These are phyloP conservation scores for Micromonas pusilla DNA, from an alignment of 139 green algal species.

Conservation along the genomic window DNA sequence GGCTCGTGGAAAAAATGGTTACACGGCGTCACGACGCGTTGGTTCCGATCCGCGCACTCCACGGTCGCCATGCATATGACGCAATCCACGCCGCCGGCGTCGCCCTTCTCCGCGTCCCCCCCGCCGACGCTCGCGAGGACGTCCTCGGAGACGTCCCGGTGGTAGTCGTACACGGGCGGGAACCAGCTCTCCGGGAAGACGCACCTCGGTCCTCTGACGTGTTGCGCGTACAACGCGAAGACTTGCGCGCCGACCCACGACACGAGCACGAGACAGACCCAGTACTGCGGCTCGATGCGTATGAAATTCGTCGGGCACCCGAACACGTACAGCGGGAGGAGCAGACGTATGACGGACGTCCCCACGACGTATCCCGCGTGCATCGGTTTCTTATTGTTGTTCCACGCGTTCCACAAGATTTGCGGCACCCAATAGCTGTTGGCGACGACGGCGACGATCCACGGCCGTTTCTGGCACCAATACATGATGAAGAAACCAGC, in stretches of 20 bases:
- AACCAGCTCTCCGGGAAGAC: conserved; percentile 65
- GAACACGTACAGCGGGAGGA: conserved; percentile 70
- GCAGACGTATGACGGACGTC: conserved; percentile 51
- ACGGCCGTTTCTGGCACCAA: conserved; percentile 22
- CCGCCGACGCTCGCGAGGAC: not conserved
- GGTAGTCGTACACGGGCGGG: conserved; percentile 76
- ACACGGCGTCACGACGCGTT: conserved; percentile 66
- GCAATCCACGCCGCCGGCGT: conserved; percentile 55
- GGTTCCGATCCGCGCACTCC: conserved; percentile 33
- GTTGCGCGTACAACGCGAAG: conserved; percentile 55
- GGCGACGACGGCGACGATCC: conserved; percentile 39
- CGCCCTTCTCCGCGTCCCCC: conserved; percentile 41
- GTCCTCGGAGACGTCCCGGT: conserved; percentile 7
- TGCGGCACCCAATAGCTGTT: conserved; percentile 81
- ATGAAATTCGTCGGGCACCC: conserved; percentile 44
- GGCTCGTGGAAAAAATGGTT: conserved; percentile 75
- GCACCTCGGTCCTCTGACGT: conserved; percentile 55
- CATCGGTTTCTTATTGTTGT: conserved; percentile 58
- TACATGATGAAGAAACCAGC: conserved; percentile 47
- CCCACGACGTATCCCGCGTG: conserved; percentile 66
- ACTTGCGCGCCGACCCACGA: conserved; percentile 48
- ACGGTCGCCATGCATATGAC: conserved; percentile 84
- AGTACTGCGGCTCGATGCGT: conserved; percentile 27
- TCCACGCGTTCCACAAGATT: conserved; percentile 55
- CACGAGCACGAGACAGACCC: conserved; percentile 49